Percentiles rank a stretch among this genome's conserved stretches.
Conservation (phyloP, 129 eudicot species). For the Centrapalus pauciflorus region DNA sequence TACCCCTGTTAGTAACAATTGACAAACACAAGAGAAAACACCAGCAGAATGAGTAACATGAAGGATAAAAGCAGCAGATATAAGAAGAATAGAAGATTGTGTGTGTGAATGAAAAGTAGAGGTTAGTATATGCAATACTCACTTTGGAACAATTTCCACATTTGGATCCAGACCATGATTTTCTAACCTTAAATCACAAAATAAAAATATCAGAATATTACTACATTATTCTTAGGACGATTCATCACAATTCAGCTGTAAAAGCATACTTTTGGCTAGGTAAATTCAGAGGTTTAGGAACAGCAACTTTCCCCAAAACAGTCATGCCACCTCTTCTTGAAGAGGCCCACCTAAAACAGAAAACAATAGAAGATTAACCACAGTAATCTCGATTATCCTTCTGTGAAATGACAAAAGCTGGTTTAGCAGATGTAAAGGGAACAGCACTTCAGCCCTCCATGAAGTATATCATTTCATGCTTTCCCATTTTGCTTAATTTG, state of each 20-base stretch:
- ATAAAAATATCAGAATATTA: conserved; percentile 21
- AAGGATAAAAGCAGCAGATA: not conserved
- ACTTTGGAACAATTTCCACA: conserved; percentile 99
- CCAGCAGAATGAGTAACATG: not conserved
- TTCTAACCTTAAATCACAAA: conserved; percentile 64
- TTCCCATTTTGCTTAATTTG: not conserved
- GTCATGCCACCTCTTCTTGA: conserved; percentile 98
- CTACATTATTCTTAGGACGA: not conserved
- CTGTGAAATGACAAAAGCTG: not conserved
- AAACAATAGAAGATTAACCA: not conserved
- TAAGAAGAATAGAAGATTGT: not conserved
- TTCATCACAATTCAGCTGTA: not conserved
- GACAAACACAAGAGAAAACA: not conserved
- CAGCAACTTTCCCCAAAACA: conserved; percentile 93
- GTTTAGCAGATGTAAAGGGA: not conserved
- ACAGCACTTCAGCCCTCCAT: not conserved
- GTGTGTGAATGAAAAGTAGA: not conserved
- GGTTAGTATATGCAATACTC: conserved; percentile 34
- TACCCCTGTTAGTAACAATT: conserved; percentile 58
- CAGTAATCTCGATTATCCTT: not conserved
- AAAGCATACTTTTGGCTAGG: conserved; percentile 84
- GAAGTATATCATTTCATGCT: not conserved
- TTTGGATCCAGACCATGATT: conserved; percentile 95
- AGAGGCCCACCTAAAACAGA: conserved; percentile 61
- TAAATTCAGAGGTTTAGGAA: conserved; percentile 93